Conservation (phyloP, 1,139 yeast species). For the Kodamaea arcana region DNA sequence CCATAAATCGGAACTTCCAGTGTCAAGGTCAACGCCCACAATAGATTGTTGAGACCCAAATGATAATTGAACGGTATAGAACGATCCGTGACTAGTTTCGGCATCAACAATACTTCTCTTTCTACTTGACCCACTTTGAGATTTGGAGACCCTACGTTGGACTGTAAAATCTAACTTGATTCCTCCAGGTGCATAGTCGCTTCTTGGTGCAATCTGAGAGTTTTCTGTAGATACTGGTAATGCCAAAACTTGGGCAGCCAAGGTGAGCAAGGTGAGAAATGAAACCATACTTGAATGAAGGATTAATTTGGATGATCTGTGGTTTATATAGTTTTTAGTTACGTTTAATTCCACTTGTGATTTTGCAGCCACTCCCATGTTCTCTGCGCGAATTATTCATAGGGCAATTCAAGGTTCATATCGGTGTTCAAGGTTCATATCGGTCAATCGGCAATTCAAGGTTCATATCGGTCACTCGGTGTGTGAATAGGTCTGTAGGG, state of each 20-base stretch:
- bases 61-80: constrained; percentile 6
- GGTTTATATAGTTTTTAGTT: neutral
- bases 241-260: constrained; percentile 1
- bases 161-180: constrained; percentile 4
- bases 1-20: constrained; percentile 21
- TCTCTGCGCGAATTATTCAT: too few species aligned
- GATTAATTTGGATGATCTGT: too few species aligned
- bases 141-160: neutral
- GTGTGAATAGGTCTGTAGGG: too few species aligned
- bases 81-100: neutral
- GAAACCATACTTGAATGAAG: too few species aligned
- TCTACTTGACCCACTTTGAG: neutral
- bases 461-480: too few species aligned
- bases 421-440: too few species aligned
- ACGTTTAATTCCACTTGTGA: neutral
- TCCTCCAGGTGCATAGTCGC: constrained; percentile 1
- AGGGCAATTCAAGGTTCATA: too few species aligned
- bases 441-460: too few species aligned
- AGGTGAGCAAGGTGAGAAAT: neutral
- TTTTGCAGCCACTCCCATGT: neutral
- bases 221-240: neutral
- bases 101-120: constrained; percentile 1
- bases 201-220: constrained; percentile 1
- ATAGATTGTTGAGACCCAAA: constrained; percentile 9
- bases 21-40: constrained; percentile 14